Evolutionary conservation across 768 basidiomycete genomes (phyloP).

Genomic region (Mycena floridula): DNA sequence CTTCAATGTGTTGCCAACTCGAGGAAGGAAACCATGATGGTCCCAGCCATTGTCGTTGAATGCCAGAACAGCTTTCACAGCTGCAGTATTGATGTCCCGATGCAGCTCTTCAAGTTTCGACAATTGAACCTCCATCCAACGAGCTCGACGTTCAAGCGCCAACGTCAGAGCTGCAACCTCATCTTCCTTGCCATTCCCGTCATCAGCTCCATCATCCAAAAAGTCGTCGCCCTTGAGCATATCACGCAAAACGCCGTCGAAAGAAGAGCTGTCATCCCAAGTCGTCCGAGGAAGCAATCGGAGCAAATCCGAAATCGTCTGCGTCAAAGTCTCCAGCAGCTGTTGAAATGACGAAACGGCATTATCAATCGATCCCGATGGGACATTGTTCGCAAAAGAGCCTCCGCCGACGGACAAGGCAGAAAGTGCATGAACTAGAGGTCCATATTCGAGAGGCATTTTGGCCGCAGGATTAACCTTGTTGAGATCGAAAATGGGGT

Average conservation of each 20-base stretch:
- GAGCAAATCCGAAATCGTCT: conserved; percentile 83
- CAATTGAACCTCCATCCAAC: conserved; percentile 91
- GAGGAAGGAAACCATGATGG: conserved; percentile 58
- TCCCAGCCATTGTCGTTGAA: conserved; percentile 90
- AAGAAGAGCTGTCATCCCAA: conserved; percentile 88
- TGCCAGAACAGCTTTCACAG: conserved; percentile 72
- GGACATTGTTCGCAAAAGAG: conserved; percentile 78
- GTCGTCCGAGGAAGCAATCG: conserved; percentile 83
- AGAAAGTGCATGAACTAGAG: conserved; percentile 79
- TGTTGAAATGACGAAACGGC: conserved; percentile 89
- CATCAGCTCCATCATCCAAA: conserved; percentile 68
- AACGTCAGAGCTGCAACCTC: conserved; percentile 81
- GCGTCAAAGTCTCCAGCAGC: conserved; percentile 80
- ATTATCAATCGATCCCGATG: conserved; percentile 84
- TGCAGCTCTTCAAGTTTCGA: conserved; percentile 87
- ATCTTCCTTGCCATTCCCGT: conserved; percentile 62
- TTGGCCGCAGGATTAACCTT: conserved; percentile 71
- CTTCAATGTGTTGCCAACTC: conserved; percentile 58
- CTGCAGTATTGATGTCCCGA: conserved; percentile 85
- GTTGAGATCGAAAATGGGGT: conserved; percentile 70
- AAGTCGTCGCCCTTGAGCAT: conserved; percentile 89
- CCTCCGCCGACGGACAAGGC: conserved; percentile 82
- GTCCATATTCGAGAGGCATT: conserved; percentile 80
- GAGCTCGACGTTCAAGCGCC: conserved; percentile 81
- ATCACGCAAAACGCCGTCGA: conserved; percentile 78